A percentile compares a stretch with the other conserved stretches of the same genome.
Evolutionary conservation across 495 filamentous ascomycete species (phyloP).

Genomic region (Aspergillus funiculosus): DNA sequence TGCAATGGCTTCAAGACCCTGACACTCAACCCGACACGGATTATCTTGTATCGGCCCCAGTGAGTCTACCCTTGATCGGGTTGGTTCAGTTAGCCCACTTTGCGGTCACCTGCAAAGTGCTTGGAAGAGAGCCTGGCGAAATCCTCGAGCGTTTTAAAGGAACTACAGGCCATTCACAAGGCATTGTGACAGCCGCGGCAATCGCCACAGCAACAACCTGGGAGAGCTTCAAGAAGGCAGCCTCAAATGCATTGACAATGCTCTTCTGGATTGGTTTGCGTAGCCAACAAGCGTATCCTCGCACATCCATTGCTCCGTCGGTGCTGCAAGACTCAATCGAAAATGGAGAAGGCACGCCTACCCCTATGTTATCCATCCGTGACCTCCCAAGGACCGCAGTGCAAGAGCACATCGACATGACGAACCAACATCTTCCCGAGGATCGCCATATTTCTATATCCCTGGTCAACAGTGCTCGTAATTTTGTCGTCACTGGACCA

Average conservation of each 20-base stretch:
- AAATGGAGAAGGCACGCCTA: slow-evolving; percentile 87
- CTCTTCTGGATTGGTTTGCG: slow-evolving; percentile 99
- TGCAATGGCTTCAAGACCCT: slow-evolving; percentile 81
- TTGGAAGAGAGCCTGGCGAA: slow-evolving; percentile 81
- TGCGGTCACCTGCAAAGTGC: slow-evolving; percentile 80
- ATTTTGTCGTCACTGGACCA: slow-evolving; percentile 93
- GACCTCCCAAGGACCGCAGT: slow-evolving; percentile 80
- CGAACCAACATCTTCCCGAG: slow-evolving; percentile 88
- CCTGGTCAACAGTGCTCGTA: slow-evolving; percentile 91
- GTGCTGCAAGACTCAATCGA: slow-evolving; percentile 92
- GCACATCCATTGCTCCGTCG: slow-evolving; percentile 84
- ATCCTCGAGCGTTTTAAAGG: slow-evolving; percentile 75
- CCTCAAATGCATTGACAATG: slow-evolving; percentile 74
- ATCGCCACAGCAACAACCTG: slow-evolving; percentile 82
- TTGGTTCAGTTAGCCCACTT: slow-evolving; percentile 94
- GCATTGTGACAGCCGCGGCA: slow-evolving; percentile 87
- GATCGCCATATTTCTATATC: slow-evolving; percentile 94
- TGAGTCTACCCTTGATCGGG: slow-evolving; percentile 94
- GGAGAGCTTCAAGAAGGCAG: slow-evolving; percentile 77
- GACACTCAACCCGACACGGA: slow-evolving; percentile 89
- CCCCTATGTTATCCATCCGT: slow-evolving; percentile 95
- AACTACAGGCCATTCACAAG: slow-evolving; percentile 95
- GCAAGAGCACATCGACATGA: slow-evolving; percentile 90
- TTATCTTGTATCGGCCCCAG: slow-evolving; percentile 93
- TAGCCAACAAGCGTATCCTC: slow-evolving; percentile 94